Base-by-base conservation (phyloP, 805 yeast genomes). In the Ogataea paradorogensis region DNA sequence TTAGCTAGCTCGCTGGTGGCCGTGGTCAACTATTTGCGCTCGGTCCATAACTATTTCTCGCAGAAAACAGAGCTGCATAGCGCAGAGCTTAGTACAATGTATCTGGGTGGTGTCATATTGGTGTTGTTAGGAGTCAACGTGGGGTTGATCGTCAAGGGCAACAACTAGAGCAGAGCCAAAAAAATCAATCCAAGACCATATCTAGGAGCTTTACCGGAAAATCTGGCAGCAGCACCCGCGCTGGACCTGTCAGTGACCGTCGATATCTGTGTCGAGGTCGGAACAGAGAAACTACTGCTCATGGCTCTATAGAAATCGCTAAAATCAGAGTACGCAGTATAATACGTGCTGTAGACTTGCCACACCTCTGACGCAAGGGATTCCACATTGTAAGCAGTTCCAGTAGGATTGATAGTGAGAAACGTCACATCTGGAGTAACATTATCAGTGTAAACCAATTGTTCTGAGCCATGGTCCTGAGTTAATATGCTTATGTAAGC, bases 1-100 rank as follows among this genome's bases (percentile, higher is more conserved):
- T 42, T 70, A n/a, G 48, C 58, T 4, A 58, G 69, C 2, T 53
- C 73, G 40, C 38, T 66, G 5, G 44, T 71, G 9, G 65, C 73
- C 14, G 69, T 64, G 1, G 39, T 64, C 14, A 69, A 70, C 46
- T 76, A 76, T 48, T 57, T 65, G 38, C 57, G 62, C 11, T 68
- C 79, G 1, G 62, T 75, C n/a, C 46, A 65, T 33, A 56, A 70
- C 34, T 75, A 73, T 47, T 65, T 73, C 14, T 52, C 62, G 21
- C 67, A 64, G 34, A 64, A 65, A 42, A 70, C 74, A 18, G 55
- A 60, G 30, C 69, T 69, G 1, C 55, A 61, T 45, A 65, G 66
- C 30, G 59, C 63, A 38, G 57, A 61, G 7, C 35, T 63, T 20
- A 61, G 72, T 9, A 56, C 59, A 29, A 42, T 58, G 7, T 62